A percentile compares a stretch with the other conserved stretches of the same genome.
These are phyloP conservation scores for Venturia oleaginea DNA, from an alignment of 2,329 filamentous ascomycete species.

Conservation along the genomic window DNA sequence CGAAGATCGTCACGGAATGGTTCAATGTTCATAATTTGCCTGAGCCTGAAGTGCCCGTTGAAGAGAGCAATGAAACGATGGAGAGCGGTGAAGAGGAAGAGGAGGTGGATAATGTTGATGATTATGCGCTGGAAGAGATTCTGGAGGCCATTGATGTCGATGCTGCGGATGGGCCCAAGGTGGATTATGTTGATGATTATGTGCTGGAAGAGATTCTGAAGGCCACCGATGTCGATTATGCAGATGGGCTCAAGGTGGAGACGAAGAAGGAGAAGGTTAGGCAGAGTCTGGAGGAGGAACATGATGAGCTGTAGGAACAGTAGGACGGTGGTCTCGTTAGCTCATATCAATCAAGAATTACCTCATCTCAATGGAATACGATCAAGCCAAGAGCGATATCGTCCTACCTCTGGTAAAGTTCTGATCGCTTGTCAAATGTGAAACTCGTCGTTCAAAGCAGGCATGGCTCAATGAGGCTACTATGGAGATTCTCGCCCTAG, in stretches of 20 bases:
- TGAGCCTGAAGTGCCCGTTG: background rate
- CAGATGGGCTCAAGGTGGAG: background rate
- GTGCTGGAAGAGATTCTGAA: background rate
- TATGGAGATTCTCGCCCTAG: slow-evolving; percentile 9
- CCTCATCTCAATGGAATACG: background rate
- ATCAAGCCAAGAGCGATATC: slow-evolving; percentile 1
- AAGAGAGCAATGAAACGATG: background rate
- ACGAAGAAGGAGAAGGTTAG: background rate
- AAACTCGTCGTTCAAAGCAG: no score
- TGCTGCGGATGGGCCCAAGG: background rate
- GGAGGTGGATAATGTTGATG: background rate
- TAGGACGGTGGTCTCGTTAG: background rate
- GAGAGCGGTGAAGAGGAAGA: background rate
- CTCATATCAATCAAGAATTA: background rate
- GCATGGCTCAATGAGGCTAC: no score
- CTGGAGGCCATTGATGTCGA: background rate
- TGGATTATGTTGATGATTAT: background rate
- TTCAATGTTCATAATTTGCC: slow-evolving; percentile 11
- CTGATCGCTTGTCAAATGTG: no score
- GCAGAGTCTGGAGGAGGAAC: background rate
- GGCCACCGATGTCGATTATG: background rate
- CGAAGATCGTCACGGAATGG: slow-evolving; percentile 8
- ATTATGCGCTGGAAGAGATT: background rate
- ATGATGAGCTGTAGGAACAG: background rate
- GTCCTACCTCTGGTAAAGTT: no score